Percentiles rank a stretch among this genome's conserved stretches.
These are phyloP conservation scores for Phytophthora macrochlamydospora DNA, from an alignment of 352 stramenopile species.

Conservation along the genomic window DNA sequence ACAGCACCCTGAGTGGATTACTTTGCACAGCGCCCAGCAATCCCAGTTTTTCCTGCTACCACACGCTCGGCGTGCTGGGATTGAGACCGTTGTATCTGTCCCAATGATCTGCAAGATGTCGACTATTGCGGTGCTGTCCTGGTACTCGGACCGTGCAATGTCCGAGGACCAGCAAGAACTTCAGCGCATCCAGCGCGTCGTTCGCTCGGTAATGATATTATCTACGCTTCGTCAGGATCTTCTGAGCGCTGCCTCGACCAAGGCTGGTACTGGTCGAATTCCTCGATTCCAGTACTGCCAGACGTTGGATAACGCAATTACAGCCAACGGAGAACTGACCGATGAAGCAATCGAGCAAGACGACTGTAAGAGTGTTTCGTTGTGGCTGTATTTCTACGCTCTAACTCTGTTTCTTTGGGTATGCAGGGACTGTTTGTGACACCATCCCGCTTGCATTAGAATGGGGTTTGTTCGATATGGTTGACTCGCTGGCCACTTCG, in stretches of 20 bases:
- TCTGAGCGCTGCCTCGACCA: constrained; percentile 32
- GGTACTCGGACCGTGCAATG: constrained; percentile 66
- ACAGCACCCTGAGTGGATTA: constrained; percentile 77
- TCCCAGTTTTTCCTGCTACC: constrained; percentile 79
- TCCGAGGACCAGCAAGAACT: constrained; percentile 65
- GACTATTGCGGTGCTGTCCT: constrained; percentile 79
- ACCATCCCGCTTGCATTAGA: constrained; percentile 66
- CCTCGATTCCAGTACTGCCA: constrained; percentile 83
- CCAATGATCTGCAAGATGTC: constrained; percentile 88
- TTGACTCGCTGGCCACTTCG: constrained; percentile 66
- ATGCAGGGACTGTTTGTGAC: constrained; percentile 59
- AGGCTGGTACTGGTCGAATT: constrained; percentile 35
- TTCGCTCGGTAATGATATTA: constrained; percentile 73
- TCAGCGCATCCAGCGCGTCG: constrained; percentile 69
- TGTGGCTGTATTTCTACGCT: neutral
- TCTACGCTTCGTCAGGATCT: constrained; percentile 64
- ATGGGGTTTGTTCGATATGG: constrained; percentile 75
- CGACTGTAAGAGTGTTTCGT: constrained; percentile 45
- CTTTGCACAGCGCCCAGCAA: constrained; percentile 50
- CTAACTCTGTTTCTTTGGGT: constrained; percentile 16
- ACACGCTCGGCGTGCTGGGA: constrained; percentile 61
- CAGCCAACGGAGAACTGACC: constrained; percentile 68
- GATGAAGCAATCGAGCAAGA: constrained; percentile 40
- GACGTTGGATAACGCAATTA: constrained; percentile 74
- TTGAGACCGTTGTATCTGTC: constrained; percentile 72